Conservation (phyloP, 2,329 filamentous ascomycete genomes). For the Pyricularia pennisetigena region DNA sequence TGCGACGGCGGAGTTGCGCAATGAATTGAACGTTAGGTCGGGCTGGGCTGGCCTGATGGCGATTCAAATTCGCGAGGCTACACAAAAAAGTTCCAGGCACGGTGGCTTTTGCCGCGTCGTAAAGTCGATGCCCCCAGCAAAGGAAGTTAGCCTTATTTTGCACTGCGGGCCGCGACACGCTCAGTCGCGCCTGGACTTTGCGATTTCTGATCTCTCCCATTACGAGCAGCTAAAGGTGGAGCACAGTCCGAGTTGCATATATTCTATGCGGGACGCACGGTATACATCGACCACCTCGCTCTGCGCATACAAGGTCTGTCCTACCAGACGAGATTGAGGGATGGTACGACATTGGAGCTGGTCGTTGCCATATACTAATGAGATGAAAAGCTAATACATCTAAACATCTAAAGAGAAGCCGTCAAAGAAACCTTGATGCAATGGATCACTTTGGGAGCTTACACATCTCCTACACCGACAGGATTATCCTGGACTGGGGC, state of each 20-base stretch:
- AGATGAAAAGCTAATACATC: neutral
- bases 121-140: neutral
- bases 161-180: neutral
- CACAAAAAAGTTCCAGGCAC: conserved; percentile 1
- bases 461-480: neutral
- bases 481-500: neutral
- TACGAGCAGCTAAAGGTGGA: neutral
- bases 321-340: neutral
- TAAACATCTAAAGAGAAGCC: neutral
- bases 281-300: neutral
- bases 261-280: neutral
- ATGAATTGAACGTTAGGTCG: neutral
- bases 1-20: neutral
- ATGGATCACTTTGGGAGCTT: neutral
- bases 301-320: no score
- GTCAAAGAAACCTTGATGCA: neutral
- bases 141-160: neutral
- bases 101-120: conserved; percentile 1
- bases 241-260: neutral
- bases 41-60: neutral
- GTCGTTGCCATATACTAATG: neutral
- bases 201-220: neutral
- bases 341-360: neutral
- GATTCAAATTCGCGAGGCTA: neutral
- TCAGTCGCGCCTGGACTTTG: neutral